Conservation (phyloP, 495 filamentous ascomycete species). For the Astrocystis sublimbata region DNA sequence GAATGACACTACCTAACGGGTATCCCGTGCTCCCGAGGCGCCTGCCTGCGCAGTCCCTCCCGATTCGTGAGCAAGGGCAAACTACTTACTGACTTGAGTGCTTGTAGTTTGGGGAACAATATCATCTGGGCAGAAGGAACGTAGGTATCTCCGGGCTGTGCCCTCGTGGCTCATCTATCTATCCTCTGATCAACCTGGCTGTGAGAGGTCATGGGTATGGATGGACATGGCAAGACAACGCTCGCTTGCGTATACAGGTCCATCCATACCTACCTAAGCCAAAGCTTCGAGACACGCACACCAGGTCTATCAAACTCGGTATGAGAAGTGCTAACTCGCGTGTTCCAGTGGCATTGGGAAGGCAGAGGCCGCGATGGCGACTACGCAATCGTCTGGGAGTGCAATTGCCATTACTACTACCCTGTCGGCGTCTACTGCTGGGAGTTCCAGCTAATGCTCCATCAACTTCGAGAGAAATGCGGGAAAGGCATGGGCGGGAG, state of each 20-base stretch:
- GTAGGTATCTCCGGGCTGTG: neutral
- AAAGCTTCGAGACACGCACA: neutral
- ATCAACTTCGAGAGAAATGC: neutral
- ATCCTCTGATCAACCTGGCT: too few relatives aligned
- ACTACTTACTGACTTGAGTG: too few relatives aligned
- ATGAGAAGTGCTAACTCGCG: neutral
- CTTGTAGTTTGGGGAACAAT: neutral
- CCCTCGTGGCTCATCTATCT: neutral
- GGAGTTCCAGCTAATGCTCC: neutral
- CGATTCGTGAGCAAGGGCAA: too few relatives aligned
- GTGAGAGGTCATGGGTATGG: too few relatives aligned
- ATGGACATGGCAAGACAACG: too few relatives aligned
- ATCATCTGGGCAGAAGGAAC: neutral
- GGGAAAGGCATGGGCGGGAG: neutral
- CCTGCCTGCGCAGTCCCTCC: too few relatives aligned
- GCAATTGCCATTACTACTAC: neutral
- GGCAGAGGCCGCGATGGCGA: neutral
- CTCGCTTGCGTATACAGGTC: too few relatives aligned
- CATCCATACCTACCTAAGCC: too few relatives aligned
- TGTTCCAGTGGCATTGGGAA: neutral
- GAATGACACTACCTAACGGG: too few relatives aligned
- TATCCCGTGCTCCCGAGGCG: too few relatives aligned
- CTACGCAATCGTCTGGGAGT: neutral
- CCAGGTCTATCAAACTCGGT: neutral
- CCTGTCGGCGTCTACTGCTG: neutral